Evolutionary conservation across 768 basidiomycete species (phyloP).

Genomic region (Trichaptum fuscoviolaceum): DNA sequence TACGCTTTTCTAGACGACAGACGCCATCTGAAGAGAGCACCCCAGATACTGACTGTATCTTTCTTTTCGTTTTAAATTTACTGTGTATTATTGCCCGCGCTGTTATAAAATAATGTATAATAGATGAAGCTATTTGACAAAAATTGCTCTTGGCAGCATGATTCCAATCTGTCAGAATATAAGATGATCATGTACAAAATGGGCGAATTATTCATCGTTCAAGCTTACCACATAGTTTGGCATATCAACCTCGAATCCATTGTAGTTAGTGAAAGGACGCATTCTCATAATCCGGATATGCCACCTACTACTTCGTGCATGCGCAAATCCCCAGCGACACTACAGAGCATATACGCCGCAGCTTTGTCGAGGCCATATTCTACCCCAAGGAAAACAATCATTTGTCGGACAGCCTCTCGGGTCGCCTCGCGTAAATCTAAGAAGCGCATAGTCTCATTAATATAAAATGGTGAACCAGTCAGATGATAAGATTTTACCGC

Average conservation of each 20-base stretch:
- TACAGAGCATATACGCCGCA: constrained; percentile 58
- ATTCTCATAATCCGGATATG: constrained; percentile 12
- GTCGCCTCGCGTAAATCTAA: constrained; percentile 49
- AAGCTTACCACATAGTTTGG: constrained; percentile 53
- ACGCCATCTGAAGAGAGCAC: too few species aligned
- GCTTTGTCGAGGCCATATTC: constrained; percentile 39
- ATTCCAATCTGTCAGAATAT: constrained; percentile 41
- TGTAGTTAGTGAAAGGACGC: constrained; percentile 6
- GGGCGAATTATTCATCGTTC: background rate
- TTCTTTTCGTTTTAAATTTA: background rate
- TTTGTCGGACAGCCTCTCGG: constrained; percentile 49
- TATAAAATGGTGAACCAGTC: background rate
- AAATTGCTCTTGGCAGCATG: constrained; percentile 47
- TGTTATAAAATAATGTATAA: background rate
- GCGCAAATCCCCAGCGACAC: constrained; percentile 51
- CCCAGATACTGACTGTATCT: background rate
- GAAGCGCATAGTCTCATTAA: background rate
- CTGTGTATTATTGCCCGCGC: background rate
- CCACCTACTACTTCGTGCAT: constrained; percentile 55
- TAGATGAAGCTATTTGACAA: constrained; percentile 13
- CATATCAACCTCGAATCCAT: constrained; percentile 49
- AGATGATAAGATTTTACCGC: constrained; percentile 24
- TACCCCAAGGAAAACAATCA: constrained; percentile 47
- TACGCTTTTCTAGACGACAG: too few species aligned
- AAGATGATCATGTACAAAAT: background rate